Conservation (phyloP, 2,329 filamentous ascomycete species). For the Alternaria sp. region DNA sequence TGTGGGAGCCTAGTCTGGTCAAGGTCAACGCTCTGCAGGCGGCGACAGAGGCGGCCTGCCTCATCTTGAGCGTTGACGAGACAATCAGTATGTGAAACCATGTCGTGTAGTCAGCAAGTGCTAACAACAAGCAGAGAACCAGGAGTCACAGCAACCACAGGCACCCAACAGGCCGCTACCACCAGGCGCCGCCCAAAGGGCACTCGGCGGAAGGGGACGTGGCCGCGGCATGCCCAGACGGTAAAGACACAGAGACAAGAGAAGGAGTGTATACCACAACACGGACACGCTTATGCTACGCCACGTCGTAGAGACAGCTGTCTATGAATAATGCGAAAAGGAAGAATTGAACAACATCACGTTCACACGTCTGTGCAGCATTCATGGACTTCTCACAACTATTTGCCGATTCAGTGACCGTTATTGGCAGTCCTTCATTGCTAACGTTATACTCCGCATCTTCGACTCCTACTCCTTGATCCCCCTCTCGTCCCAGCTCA, state of each 20-base stretch:
- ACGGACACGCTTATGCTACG: slow-evolving; percentile 21
- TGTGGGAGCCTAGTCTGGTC: slow-evolving; percentile 95
- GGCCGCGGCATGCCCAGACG: slow-evolving; percentile 78
- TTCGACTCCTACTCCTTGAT: slow-evolving; percentile 6
- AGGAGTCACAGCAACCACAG: slow-evolving; percentile 86
- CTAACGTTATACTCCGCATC: not conserved
- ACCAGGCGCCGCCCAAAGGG: slow-evolving; percentile 79
- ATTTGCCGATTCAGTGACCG: not conserved
- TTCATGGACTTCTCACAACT: not conserved
- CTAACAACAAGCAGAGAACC: slow-evolving; percentile 67
- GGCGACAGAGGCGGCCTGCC: slow-evolving; percentile 90
- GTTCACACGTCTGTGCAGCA: not conserved
- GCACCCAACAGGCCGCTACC: slow-evolving; percentile 72
- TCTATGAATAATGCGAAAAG: slow-evolving; percentile 42
- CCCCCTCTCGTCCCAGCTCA: slow-evolving; percentile 40
- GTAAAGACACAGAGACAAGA: slow-evolving; percentile 50
- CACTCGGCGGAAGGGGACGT: slow-evolving; percentile 76
- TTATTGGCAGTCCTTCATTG: not conserved
- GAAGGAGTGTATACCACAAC: slow-evolving; percentile 29
- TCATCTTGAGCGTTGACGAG: slow-evolving; percentile 96
- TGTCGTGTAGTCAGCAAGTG: not conserved
- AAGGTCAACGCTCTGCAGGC: slow-evolving; percentile 98
- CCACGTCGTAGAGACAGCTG: slow-evolving; percentile 29
- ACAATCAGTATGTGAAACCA: slow-evolving; percentile 75
- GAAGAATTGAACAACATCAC: slow-evolving; percentile 2